These are phyloP conservation scores for Buddleja alternifolia DNA, from an alignment of 257 asterid genomes.

Conservation along the genomic window DNA sequence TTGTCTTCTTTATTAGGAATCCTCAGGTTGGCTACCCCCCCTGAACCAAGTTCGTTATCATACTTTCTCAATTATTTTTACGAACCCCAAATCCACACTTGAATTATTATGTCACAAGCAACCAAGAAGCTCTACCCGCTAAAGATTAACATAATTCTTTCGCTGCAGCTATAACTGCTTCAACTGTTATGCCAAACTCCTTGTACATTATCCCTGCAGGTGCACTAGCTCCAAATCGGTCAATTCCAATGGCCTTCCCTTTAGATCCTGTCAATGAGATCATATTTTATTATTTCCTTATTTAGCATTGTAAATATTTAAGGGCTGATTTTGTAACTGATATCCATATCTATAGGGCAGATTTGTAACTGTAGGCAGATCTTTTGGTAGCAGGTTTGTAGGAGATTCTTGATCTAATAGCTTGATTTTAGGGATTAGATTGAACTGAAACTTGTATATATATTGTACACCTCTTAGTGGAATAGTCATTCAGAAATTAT, in stretches of 20 bases:
- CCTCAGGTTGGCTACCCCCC: conserved; percentile 35
- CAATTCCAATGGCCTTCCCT: conserved; percentile 77
- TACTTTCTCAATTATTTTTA: conserved; percentile 19
- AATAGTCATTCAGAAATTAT: no score
- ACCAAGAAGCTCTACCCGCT: conserved; percentile 27
- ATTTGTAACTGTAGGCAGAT: no score
- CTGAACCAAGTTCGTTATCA: conserved; percentile 28
- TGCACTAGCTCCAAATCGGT: conserved; percentile 75
- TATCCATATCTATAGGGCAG: no score
- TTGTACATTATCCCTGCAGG: conserved; percentile 61
- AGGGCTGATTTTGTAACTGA: no score
- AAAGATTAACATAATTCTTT: conserved; percentile 53
- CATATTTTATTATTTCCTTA: no score
- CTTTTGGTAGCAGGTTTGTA: no score
- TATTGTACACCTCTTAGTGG: no score
- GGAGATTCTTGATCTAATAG: no score
- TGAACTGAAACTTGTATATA: no score
- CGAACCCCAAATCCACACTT: conserved; percentile 12
- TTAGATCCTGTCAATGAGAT: no score
- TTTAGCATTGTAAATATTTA: no score
- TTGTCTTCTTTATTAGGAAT: conserved; percentile 44
- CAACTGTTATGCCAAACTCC: conserved; percentile 69
- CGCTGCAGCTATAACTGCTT: conserved; percentile 81
- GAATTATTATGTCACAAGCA: conserved; percentile 28
- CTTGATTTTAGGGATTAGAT: no score